Conservation (phyloP, 352 stramenopile genomes). For the Phytophthora colocasiae region DNA sequence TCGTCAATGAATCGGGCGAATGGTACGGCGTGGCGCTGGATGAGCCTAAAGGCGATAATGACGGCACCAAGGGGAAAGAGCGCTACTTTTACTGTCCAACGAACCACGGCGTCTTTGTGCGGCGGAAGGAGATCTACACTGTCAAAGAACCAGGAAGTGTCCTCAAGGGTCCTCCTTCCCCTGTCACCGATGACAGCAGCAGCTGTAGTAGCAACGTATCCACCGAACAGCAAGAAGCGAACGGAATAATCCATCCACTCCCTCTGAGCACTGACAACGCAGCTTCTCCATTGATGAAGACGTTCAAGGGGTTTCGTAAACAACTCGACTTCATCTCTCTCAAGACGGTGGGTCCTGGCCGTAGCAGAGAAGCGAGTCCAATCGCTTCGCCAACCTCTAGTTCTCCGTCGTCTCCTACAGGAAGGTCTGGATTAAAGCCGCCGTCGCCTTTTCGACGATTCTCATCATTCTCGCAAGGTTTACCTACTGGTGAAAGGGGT, state of each 20-base stretch:
- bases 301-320: slow-evolving; percentile 72
- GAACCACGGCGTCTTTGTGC: slow-evolving; percentile 67
- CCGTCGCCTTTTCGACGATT: slow-evolving; percentile 35
- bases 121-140: slow-evolving; percentile 70
- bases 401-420: slow-evolving; percentile 21
- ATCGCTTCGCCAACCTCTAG: slow-evolving; percentile 23
- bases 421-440: slow-evolving; percentile 25
- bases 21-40: slow-evolving; percentile 77
- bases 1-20: slow-evolving; percentile 60
- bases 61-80: slow-evolving; percentile 56
- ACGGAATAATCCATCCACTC: slow-evolving; percentile 9
- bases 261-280: slow-evolving; percentile 9
- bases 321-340: slow-evolving; percentile 49
- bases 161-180: slow-evolving; percentile 55
- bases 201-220: slow-evolving; percentile 40
- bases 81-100: slow-evolving; percentile 61
- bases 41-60: slow-evolving; percentile 65
- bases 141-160: slow-evolving; percentile 48
- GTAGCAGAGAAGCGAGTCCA: slow-evolving; percentile 26
- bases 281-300: slow-evolving; percentile 47
- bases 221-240: slow-evolving; percentile 15
- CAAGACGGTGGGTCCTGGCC: slow-evolving; percentile 25
- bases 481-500: background rate
- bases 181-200: slow-evolving; percentile 54
- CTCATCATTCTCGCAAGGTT: slow-evolving; percentile 32